These are phyloP conservation scores for Scalesia atractyloides DNA, from an alignment of 129 eudicot genomes.

Conservation along the genomic window DNA sequence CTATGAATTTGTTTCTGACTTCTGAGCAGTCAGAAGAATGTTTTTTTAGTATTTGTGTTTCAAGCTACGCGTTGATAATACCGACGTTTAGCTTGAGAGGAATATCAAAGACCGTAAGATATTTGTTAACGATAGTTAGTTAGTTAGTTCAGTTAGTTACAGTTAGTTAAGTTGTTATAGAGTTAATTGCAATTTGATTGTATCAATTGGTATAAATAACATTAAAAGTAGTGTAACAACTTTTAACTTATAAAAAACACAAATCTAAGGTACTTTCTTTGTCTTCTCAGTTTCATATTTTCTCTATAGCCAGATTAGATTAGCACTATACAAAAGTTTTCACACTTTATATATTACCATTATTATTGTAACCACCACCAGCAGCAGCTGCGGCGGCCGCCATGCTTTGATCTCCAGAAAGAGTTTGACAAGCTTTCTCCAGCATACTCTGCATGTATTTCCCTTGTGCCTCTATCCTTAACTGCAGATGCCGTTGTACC, in stretches of 20 bases:
- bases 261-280: background rate
- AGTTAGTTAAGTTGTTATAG: background rate
- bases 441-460: conserved; percentile 97
- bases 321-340: background rate
- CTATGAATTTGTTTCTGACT: too few relatives aligned
- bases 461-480: conserved; percentile 96
- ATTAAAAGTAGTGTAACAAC: background rate
- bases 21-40: too few relatives aligned
- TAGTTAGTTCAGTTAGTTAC: background rate
- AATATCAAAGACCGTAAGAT: background rate
- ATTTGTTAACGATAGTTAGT: background rate
- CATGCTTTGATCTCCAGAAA: conserved; percentile 77
- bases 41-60: background rate
- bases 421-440: conserved; percentile 95
- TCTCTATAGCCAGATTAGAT: background rate
- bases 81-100: background rate
- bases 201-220: background rate
- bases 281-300: background rate
- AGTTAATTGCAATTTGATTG: background rate
- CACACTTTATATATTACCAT: conserved; percentile 22
- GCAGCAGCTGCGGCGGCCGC: conserved; percentile 16
- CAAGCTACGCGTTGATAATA: background rate
- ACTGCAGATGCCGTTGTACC: conserved; percentile 94
- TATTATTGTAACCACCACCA: conserved; percentile 19
- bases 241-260: background rate